phyloP scores from a whole-genome alignment of 2,329 filamentous ascomycete genomes.

The Fulvia fulva region DNA sequence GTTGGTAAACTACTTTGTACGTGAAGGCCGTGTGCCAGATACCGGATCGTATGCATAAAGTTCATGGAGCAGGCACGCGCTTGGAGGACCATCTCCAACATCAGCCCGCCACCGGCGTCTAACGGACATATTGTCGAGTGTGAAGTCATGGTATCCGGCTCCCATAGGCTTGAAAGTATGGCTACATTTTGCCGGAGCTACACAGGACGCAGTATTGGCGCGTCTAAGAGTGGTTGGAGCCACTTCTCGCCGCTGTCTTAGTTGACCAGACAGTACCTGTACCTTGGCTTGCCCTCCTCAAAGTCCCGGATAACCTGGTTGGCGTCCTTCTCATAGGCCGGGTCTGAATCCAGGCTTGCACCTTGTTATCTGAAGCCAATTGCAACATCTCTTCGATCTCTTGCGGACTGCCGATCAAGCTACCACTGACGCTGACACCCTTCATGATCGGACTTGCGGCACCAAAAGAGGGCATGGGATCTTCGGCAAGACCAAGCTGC shows the following conservation, averaged over 20 bases:
- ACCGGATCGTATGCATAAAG: too few relatives aligned
- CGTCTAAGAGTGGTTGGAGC: too few relatives aligned
- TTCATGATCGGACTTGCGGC: conserved; percentile 58
- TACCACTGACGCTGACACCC: conserved; percentile 44
- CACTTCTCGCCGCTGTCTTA: not conserved
- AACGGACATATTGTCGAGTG: too few relatives aligned
- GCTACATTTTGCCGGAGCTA: too few relatives aligned
- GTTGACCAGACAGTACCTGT: conserved; percentile 40
- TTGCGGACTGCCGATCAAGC: conserved; percentile 48
- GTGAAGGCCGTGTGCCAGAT: too few relatives aligned
- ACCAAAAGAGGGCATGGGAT: conserved; percentile 50
- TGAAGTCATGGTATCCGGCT: too few relatives aligned
- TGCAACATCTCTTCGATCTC: conserved; percentile 60
- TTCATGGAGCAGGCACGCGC: too few relatives aligned
- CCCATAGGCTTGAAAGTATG: too few relatives aligned
- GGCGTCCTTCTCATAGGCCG: conserved; percentile 54
- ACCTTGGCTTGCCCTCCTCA: conserved; percentile 51
- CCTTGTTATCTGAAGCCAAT: conserved; percentile 55
- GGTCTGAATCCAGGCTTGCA: conserved; percentile 61
- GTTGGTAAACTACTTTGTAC: too few relatives aligned
- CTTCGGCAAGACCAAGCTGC: conserved; percentile 63
- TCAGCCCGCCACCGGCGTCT: too few relatives aligned
- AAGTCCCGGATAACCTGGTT: conserved; percentile 57
- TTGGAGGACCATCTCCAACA: too few relatives aligned
- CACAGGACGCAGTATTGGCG: too few relatives aligned